These are phyloP conservation scores for Diutina siamensis DNA, from an alignment of 1,139 yeast species.

Conservation along the genomic window DNA sequence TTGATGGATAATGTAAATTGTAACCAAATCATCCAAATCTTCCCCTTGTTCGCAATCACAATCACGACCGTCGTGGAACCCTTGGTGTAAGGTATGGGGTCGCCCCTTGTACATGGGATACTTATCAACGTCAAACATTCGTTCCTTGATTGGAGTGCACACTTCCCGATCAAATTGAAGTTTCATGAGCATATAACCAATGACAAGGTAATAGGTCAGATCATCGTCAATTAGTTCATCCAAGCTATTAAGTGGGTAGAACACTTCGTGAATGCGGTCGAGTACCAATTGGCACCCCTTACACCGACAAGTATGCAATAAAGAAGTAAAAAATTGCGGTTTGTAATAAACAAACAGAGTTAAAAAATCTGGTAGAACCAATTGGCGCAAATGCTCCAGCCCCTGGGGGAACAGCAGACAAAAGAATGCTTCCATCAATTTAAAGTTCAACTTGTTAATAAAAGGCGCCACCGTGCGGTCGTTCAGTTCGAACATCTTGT, in stretches of 20 bases:
- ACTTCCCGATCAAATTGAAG: constrained; percentile 29
- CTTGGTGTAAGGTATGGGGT: constrained; percentile 25
- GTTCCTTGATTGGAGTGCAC: constrained; percentile 25
- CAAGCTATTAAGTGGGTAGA: constrained; percentile 14
- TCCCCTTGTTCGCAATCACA: constrained; percentile 17
- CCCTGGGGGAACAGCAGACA: constrained; percentile 15
- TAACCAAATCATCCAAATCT: constrained; percentile 25
- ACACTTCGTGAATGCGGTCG: constrained; percentile 14
- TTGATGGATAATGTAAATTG: constrained; percentile 28
- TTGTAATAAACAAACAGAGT: constrained; percentile 30
- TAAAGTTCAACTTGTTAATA: constrained; percentile 24
- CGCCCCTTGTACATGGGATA: constrained; percentile 30
- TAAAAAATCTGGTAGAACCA: constrained; percentile 27
- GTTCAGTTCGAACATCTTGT: constrained; percentile 27
- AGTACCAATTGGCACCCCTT: constrained; percentile 25
- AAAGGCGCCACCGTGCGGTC: constrained; percentile 20
- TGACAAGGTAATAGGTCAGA: constrained; percentile 21
- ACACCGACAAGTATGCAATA: constrained; percentile 27
- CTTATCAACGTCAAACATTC: constrained; percentile 14
- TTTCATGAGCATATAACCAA: constrained; percentile 27
- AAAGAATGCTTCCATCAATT: constrained; percentile 28
- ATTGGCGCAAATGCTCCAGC: constrained; percentile 13
- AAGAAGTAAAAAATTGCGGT: constrained; percentile 25
- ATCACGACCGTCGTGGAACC: constrained; percentile 15
- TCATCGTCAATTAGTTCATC: constrained; percentile 15